Evolutionary conservation across 495 filamentous ascomycete species (phyloP).

Genomic region (Neurospora sp.): DNA sequence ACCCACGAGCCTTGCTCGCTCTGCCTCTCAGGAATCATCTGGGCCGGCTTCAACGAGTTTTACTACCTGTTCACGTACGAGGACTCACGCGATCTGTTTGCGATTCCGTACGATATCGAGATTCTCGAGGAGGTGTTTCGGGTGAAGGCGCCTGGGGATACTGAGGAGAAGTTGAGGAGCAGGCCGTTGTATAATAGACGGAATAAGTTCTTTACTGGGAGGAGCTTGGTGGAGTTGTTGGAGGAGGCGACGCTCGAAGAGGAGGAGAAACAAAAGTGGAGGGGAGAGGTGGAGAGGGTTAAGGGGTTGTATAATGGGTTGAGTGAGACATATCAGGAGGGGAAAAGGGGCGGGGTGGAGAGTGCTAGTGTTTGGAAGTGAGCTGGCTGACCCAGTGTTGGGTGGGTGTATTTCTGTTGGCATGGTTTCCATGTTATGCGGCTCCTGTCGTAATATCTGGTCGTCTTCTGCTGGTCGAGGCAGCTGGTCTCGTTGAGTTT

Average conservation of each 20-base stretch:
- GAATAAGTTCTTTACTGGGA: constrained; percentile 33
- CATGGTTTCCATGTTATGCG: not conserved
- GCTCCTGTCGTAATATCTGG: too few species aligned
- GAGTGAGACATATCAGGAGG: constrained; percentile 29
- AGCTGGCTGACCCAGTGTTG: not conserved
- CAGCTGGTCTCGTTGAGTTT: too few species aligned
- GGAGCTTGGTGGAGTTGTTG: constrained; percentile 24
- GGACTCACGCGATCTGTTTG: constrained; percentile 29
- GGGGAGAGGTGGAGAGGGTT: constrained; percentile 21
- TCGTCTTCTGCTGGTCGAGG: too few species aligned
- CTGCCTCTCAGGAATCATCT: constrained; percentile 32
- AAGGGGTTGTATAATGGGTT: constrained; percentile 26
- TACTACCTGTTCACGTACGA: constrained; percentile 37
- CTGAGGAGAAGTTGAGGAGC: constrained; percentile 10
- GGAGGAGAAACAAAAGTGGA: constrained; percentile 12
- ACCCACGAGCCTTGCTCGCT: constrained; percentile 35
- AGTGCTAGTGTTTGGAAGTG: constrained; percentile 34
- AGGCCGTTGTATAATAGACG: constrained; percentile 28
- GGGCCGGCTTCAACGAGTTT: constrained; percentile 34
- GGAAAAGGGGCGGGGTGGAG: constrained; percentile 20
- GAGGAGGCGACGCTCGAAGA: not conserved
- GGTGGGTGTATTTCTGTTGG: not conserved
- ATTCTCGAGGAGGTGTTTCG: constrained; percentile 32
- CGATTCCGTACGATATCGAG: constrained; percentile 33
- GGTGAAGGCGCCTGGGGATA: constrained; percentile 20